Percentiles rank a stretch among this genome's conserved stretches.
phyloP scores from a whole-genome alignment of 139 green algal genomes.

The Protoeuglena noctilucae region DNA sequence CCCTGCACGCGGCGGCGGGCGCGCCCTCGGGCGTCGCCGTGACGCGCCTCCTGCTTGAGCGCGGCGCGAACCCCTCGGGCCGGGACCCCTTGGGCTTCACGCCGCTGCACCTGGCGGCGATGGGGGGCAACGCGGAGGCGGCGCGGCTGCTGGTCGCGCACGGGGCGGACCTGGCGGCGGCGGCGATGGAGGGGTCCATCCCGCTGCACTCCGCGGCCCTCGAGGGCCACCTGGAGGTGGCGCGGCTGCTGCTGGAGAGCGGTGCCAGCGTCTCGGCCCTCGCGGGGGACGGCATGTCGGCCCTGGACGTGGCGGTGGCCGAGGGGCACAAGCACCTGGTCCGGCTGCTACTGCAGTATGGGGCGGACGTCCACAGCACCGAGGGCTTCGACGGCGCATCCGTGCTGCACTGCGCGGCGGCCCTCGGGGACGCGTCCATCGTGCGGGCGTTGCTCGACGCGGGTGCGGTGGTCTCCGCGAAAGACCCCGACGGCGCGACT shows the following conservation, averaged over 20 bases:
- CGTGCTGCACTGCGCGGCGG: conserved; percentile 4
- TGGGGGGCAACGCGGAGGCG: background rate
- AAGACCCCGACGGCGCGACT: conserved; percentile 5
- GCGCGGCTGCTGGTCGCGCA: background rate
- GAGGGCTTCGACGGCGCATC: too few species aligned
- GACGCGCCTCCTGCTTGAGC: background rate
- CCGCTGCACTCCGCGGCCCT: background rate
- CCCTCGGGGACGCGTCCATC: background rate
- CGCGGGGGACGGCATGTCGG: too few species aligned
- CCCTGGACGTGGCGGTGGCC: too few species aligned
- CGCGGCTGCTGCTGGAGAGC: background rate
- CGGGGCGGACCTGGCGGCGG: too few species aligned
- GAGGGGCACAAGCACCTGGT: too few species aligned
- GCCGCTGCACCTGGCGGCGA: background rate
- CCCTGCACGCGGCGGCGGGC: too few species aligned
- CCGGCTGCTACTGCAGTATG: too few species aligned
- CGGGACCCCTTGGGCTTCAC: background rate
- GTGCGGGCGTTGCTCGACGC: conserved; percentile 1
- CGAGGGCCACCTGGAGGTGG: background rate
- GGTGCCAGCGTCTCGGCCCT: too few species aligned
- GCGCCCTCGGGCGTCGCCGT: background rate
- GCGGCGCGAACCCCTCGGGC: background rate
- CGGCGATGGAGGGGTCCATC: background rate
- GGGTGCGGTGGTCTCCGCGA: background rate
- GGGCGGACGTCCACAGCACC: too few species aligned